A percentile compares a stretch with the other conserved stretches of the same genome.
phyloP scores from a whole-genome alignment of 352 stramenopile genomes.

The Pythium coloratum region DNA sequence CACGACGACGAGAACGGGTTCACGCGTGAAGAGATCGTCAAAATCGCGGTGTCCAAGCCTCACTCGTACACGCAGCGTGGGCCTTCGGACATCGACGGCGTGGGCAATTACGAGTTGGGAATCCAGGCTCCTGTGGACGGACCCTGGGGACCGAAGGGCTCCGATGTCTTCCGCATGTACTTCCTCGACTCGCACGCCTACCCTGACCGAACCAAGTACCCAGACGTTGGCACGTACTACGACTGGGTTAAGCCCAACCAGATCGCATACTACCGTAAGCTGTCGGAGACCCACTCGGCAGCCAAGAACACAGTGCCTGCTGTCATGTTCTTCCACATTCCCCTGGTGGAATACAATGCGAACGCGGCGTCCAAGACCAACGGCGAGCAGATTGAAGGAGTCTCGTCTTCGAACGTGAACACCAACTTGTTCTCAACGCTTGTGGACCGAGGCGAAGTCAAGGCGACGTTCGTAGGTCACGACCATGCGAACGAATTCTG shows the following conservation, averaged over 20 bases:
- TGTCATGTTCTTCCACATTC: constrained; percentile 39
- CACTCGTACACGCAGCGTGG: constrained; percentile 54
- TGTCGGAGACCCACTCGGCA: constrained; percentile 11
- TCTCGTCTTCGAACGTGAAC: constrained; percentile 10
- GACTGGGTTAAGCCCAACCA: constrained; percentile 26
- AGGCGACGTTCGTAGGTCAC: constrained; percentile 33
- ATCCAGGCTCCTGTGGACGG: constrained; percentile 32
- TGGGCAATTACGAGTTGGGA: constrained; percentile 66
- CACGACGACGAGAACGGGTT: constrained; percentile 45
- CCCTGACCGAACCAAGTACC: too few relatives aligned
- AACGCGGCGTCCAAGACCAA: background rate
- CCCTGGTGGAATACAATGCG: constrained; percentile 17
- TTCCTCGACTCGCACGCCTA: constrained; percentile 57
- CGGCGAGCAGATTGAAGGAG: constrained; percentile 9
- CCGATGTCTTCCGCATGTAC: constrained; percentile 65
- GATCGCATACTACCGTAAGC: constrained; percentile 27
- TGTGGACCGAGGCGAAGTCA: constrained; percentile 27
- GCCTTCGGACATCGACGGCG: constrained; percentile 43
- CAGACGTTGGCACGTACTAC: constrained; percentile 9
- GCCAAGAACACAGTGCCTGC: constrained; percentile 17
- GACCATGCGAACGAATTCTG: constrained; percentile 34
- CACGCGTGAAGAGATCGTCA: constrained; percentile 40
- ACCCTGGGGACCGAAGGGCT: constrained; percentile 38
- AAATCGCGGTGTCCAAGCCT: constrained; percentile 34
- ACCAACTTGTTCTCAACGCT: constrained; percentile 26